These are phyloP conservation scores for Medakamo hakoo DNA, from an alignment of 139 green algal species.

Conservation along the genomic window DNA sequence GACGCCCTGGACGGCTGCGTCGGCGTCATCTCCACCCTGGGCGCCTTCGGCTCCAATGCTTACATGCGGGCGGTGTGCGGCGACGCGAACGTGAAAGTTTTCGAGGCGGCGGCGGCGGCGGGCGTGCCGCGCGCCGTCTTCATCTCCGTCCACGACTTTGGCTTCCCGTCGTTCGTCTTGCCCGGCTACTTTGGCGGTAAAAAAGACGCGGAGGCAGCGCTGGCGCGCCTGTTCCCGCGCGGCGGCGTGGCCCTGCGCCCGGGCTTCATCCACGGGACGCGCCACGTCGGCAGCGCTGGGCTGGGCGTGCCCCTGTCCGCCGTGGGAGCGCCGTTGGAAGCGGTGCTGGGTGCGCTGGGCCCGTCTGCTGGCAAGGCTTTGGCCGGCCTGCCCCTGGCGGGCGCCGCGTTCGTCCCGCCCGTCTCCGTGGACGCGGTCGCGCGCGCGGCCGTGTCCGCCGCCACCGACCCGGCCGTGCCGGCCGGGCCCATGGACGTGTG, in stretches of 20 bases:
- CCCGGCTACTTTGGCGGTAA: conserved; percentile 70
- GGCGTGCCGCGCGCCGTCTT: conserved; percentile 62
- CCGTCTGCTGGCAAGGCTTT: conserved; percentile 33
- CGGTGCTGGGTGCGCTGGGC: conserved; percentile 14
- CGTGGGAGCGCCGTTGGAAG: conserved; percentile 18
- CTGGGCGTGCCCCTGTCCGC: conserved; percentile 42
- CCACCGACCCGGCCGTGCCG: conserved; percentile 45
- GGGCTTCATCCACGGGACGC: conserved; percentile 62
- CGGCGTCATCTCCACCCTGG: conserved; percentile 59
- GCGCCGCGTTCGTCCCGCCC: conserved; percentile 49
- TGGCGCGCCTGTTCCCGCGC: conserved; percentile 34
- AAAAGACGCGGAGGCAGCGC: conserved; percentile 41
- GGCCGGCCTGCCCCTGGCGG: conserved; percentile 42
- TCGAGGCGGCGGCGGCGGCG: conserved; percentile 46
- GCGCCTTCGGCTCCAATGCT: conserved; percentile 62
- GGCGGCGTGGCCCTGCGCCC: conserved; percentile 55
- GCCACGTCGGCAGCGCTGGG: conserved; percentile 21
- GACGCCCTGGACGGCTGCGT: conserved; percentile 29
- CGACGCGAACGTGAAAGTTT: conserved; percentile 51
- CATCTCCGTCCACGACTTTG: conserved; percentile 64
- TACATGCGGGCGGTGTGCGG: conserved; percentile 71
- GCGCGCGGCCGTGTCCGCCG: conserved; percentile 54
- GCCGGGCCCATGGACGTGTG: conserved; percentile 56
- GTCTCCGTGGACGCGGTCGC: conserved; percentile 49
- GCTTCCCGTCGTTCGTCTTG: conserved; percentile 14